Conservation (phyloP, 768 basidiomycete genomes). For the Mycena olivaceomarginata region DNA sequence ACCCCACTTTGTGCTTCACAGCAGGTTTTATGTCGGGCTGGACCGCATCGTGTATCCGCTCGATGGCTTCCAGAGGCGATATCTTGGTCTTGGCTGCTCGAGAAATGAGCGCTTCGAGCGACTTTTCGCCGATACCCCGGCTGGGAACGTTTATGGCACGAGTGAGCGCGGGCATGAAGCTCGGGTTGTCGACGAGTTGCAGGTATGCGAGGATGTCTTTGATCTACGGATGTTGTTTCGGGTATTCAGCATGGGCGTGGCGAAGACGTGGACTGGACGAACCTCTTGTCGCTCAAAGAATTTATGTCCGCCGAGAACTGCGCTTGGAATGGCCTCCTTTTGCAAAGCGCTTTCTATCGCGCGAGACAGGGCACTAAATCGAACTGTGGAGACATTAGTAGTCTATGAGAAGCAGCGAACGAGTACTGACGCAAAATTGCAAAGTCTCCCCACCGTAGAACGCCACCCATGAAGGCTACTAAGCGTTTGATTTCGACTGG, state of each 20-base stretch:
- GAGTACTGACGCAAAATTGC: slow-evolving; percentile 81
- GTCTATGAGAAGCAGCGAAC: not conserved
- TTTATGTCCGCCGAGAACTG: slow-evolving; percentile 87
- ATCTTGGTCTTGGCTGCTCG: slow-evolving; percentile 71
- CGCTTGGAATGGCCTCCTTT: slow-evolving; percentile 85
- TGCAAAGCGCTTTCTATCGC: slow-evolving; percentile 86
- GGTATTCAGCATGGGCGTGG: not conserved
- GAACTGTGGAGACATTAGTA: slow-evolving; percentile 66
- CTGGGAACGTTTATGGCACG: slow-evolving; percentile 85
- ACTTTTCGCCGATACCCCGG: slow-evolving; percentile 88
- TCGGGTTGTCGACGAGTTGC: slow-evolving; percentile 87
- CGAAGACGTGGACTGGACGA: slow-evolving; percentile 30
- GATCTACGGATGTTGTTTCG: slow-evolving; percentile 63
- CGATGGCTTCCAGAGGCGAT: slow-evolving; percentile 75
- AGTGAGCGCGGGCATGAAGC: slow-evolving; percentile 78
- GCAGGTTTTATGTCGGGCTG: slow-evolving; percentile 80
- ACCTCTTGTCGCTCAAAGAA: slow-evolving; percentile 93
- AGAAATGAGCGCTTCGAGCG: slow-evolving; percentile 73
- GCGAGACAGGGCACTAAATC: slow-evolving; percentile 88
- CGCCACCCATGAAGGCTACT: slow-evolving; percentile 84
- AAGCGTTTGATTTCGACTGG: slow-evolving; percentile 86
- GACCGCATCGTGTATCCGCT: slow-evolving; percentile 77
- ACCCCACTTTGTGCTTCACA: slow-evolving; percentile 76
- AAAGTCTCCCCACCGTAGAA: slow-evolving; percentile 85
- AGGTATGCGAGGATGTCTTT: slow-evolving; percentile 90